Base-by-base conservation (phyloP, 257 asterid species). In the Salvia miltiorrhiza region DNA sequence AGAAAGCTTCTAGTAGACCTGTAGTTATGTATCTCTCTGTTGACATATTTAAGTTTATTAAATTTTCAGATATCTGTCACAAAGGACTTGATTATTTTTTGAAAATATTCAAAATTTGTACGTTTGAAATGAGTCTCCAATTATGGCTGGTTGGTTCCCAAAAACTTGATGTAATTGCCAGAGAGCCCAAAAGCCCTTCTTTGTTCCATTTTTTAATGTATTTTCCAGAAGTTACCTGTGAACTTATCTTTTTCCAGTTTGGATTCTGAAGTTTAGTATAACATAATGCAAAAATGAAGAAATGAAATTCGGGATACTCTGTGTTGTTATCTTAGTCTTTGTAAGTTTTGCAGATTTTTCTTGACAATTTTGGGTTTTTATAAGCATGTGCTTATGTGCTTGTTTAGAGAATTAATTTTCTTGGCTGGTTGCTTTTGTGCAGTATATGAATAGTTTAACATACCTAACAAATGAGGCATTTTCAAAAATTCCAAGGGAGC, bases 381-480 rank as follows among this genome's bases (percentile, higher is more conserved):
- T 56, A 39, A 60, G 41, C 63, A 63, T 56, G 17, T 39, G 7
- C 20, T 12, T 40, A 17, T 13, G 19, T 66, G 32, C 63, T 17
- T 58, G 45, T 50, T 63, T 68, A 61, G 72, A 73, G 76, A 73
- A 55, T 79, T 69, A 67, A 43, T 77, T 50, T 54, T 71, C 58
- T 62, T 78, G 49, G 66, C 71, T 30, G 33, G 63, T 77, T 24
- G 63, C 40, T 35, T 49, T 65, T 64, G 63, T 87, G 96, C 97
- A 94, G 99, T 91, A 89, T 74, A 89, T 77, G 88, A 94, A 94
- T 82, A 87, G 82, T 69, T 83, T 94, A 90, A 89, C 82, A 76
- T 94, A 91, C 88, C 85, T 94, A 57, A 82, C 96, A 76, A 82
- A 85, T 69, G 99, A 77, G 77, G 83, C 93, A 19, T 91, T 91